A percentile compares a stretch with the other conserved stretches of the same genome.
Conservation (phyloP, 2,329 filamentous ascomycete genomes). For the Fusarium cicatricum region DNA sequence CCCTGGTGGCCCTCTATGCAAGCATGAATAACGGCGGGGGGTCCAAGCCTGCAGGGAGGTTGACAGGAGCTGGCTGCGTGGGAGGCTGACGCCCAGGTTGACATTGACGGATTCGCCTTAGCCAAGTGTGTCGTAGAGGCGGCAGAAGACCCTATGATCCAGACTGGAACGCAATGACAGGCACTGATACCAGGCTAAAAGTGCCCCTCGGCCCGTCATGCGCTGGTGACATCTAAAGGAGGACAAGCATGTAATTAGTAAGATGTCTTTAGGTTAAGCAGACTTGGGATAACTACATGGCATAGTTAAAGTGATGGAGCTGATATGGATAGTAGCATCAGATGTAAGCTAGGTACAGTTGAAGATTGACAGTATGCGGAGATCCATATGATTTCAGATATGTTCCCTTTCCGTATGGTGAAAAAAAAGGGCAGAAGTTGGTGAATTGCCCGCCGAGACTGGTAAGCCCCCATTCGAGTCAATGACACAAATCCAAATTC, state of each 20-base stretch:
- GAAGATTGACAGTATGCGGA: no score
- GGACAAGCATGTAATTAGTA: neutral
- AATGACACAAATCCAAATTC: conserved; percentile 24
- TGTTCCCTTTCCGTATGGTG: neutral
- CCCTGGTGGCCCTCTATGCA: neutral
- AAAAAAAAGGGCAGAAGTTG: neutral
- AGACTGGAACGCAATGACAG: conserved; percentile 13
- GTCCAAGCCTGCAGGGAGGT: neutral
- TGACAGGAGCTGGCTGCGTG: neutral
- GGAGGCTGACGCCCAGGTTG: neutral
- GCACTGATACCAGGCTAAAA: conserved; percentile 5
- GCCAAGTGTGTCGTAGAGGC: neutral
- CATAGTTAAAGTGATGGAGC: no score
- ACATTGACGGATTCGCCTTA: conserved; percentile 4
- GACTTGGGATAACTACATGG: no score
- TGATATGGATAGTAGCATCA: no score
- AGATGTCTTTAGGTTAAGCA: no score
- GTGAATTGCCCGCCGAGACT: conserved; percentile 15
- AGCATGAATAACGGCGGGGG: neutral
- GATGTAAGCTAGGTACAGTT: no score
- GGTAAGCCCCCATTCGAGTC: conserved; percentile 18
- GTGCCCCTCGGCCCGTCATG: neutral
- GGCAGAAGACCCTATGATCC: neutral
- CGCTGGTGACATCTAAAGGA: neutral
- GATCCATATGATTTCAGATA: no score